Percentiles rank a stretch among this genome's conserved stretches.
Evolutionary conservation across 805 yeast species (phyloP).

Genomic region (Pichia nanzhaoensis): DNA sequence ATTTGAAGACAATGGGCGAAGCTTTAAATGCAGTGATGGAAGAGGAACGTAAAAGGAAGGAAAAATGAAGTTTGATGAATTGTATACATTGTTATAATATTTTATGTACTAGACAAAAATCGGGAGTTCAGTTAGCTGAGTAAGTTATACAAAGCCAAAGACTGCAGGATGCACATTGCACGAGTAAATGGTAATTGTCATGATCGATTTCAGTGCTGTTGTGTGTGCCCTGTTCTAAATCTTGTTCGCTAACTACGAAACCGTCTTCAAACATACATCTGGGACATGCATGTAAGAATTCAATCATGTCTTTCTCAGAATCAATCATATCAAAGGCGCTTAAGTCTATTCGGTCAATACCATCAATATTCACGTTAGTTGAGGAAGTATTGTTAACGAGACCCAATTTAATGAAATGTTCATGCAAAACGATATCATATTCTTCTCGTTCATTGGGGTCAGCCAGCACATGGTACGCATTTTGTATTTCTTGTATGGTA

Average conservation of each 20-base stretch:
- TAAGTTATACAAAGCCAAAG: conserved; percentile 76
- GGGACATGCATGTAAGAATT: conserved; percentile 41
- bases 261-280: conserved; percentile 44
- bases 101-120: neutral
- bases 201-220: too few species aligned
- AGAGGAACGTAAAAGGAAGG: conserved; percentile 37
- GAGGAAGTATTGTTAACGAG: conserved; percentile 52
- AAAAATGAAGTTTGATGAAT: neutral
- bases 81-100: too few species aligned
- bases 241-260: conserved; percentile 53
- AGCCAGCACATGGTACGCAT: conserved; percentile 56
- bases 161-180: conserved; percentile 81
- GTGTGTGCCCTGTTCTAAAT: conserved; percentile 46
- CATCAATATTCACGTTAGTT: conserved; percentile 38
- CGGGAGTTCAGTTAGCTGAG: conserved; percentile 17
- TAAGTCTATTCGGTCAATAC: conserved; percentile 11
- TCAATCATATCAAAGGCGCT: conserved; percentile 29
- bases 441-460: conserved; percentile 33
- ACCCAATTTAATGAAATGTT: conserved; percentile 32
- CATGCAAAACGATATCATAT: conserved; percentile 47
- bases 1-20: conserved; percentile 60
- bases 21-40: conserved; percentile 60
- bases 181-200: conserved; percentile 51
- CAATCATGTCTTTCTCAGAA: conserved; percentile 30
- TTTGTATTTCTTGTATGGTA: conserved; percentile 38